These are phyloP conservation scores for Ephemerocybe angulata DNA, from an alignment of 768 basidiomycete species.

Conservation along the genomic window DNA sequence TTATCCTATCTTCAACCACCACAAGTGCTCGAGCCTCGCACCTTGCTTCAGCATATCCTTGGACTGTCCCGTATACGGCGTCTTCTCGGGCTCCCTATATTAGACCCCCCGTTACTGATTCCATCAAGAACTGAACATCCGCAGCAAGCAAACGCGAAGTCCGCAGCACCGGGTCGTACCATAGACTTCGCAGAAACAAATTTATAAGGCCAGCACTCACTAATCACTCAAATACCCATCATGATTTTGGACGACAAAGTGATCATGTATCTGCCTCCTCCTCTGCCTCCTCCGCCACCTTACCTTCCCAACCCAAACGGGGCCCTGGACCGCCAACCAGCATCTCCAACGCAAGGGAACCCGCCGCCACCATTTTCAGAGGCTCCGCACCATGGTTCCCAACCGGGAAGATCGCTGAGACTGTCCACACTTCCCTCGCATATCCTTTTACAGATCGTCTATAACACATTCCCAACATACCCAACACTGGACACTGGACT, in stretches of 20 bases:
- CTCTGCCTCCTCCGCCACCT: conserved; percentile 19
- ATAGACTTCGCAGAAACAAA: too few species aligned
- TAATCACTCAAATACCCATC: too few species aligned
- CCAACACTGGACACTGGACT: conserved; percentile 34
- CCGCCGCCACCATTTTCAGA: conserved; percentile 11
- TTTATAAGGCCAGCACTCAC: too few species aligned
- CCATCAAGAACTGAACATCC: too few species aligned
- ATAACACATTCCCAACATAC: conserved; percentile 55
- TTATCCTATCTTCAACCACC: too few species aligned
- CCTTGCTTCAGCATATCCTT: too few species aligned
- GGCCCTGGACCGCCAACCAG: neutral
- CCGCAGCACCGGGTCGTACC: too few species aligned
- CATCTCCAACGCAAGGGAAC: conserved; percentile 8
- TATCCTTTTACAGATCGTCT: conserved; percentile 66
- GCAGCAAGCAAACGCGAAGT: too few species aligned
- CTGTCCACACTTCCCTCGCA: conserved; percentile 50
- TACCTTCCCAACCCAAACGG: neutral
- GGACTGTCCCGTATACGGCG: too few species aligned
- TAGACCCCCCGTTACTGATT: too few species aligned
- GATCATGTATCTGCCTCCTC: conserved; percentile 28
- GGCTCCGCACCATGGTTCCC: conserved; percentile 18
- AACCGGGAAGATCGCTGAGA: conserved; percentile 8
- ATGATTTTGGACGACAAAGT: conserved; percentile 41
- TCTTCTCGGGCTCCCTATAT: too few species aligned
- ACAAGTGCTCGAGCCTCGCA: too few species aligned